A percentile compares a stretch with the other conserved stretches of the same genome.
Conservation (phyloP, 352 stramenopile species). For the Phytopythium vexans region DNA sequence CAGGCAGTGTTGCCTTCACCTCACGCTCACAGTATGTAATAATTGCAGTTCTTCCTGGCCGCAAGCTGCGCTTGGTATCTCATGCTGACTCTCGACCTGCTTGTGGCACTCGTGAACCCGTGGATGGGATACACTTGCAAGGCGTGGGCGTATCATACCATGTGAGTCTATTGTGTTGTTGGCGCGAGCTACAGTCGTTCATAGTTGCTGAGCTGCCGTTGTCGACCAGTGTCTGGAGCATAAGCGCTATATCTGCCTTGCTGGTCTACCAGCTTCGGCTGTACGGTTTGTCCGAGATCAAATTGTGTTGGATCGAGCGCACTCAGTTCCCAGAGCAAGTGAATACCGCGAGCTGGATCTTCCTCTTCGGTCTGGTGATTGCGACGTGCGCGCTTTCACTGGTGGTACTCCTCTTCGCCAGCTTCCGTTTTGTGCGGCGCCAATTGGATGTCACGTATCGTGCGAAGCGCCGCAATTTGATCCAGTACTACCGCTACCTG, state of each 20-base stretch:
- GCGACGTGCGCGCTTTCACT: slow-evolving; percentile 58
- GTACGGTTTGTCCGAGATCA: slow-evolving; percentile 64
- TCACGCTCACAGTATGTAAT: not conserved
- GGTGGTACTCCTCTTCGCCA: slow-evolving; percentile 75
- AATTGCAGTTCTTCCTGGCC: slow-evolving; percentile 66
- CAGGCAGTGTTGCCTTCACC: not conserved
- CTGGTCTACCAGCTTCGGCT: slow-evolving; percentile 61
- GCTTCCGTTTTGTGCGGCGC: slow-evolving; percentile 79
- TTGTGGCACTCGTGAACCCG: slow-evolving; percentile 83
- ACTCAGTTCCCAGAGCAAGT: slow-evolving; percentile 33
- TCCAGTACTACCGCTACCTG: slow-evolving; percentile 87
- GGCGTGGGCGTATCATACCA: slow-evolving; percentile 76
- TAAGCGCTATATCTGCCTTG: slow-evolving; percentile 57
- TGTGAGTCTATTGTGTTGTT: slow-evolving; percentile 30
- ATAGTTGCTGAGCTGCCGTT: not conserved
- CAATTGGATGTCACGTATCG: slow-evolving; percentile 85
- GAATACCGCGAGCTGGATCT: slow-evolving; percentile 65
- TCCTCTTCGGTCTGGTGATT: slow-evolving; percentile 55
- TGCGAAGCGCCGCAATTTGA: slow-evolving; percentile 71
- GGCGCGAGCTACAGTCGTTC: slow-evolving; percentile 2
- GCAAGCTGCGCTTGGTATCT: slow-evolving; percentile 73
- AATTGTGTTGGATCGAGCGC: slow-evolving; percentile 75
- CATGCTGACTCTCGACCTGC: slow-evolving; percentile 80
- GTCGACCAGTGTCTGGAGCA: slow-evolving; percentile 55
- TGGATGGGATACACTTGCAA: slow-evolving; percentile 89